These are phyloP conservation scores for Micractinium conductrix DNA, from an alignment of 139 green algal genomes.

Conservation along the genomic window DNA sequence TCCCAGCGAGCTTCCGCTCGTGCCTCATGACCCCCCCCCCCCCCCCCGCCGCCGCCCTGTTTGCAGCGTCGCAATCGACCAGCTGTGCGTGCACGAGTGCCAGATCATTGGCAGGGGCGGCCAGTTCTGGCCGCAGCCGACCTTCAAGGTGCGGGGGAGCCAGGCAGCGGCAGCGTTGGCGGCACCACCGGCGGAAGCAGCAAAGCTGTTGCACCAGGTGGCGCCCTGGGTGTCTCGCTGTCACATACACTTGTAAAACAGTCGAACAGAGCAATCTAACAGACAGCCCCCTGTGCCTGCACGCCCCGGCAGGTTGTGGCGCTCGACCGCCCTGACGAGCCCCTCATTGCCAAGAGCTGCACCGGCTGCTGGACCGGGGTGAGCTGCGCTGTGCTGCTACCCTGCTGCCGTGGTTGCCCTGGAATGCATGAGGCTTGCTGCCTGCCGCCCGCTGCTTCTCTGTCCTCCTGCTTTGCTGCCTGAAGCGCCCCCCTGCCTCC, in stretches of 20 bases:
- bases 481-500: not conserved
- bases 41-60: not conserved
- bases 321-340: slow-evolving; percentile 84
- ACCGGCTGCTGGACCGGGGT: slow-evolving; percentile 92
- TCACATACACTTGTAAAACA: no score
- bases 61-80: slow-evolving; percentile 58
- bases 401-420: not conserved
- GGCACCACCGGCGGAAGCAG: no score
- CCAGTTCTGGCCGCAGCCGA: slow-evolving; percentile 78
- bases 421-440: not conserved
- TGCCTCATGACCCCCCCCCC: not conserved
- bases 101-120: slow-evolving; percentile 78
- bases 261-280: no score
- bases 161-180: not conserved
- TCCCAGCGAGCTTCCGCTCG: no score
- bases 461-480: not conserved
- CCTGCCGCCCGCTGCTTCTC: not conserved
- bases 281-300: no score
- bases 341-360: slow-evolving; percentile 81
- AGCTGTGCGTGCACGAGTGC: slow-evolving; percentile 84
- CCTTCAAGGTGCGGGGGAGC: slow-evolving; percentile 69
- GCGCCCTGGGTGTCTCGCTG: no score
- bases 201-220: no score
- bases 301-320: slow-evolving; percentile 73
- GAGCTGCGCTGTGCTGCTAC: not conserved